These are phyloP conservation scores for Termitomyces sp. DNA, from an alignment of 768 basidiomycete genomes.

Conservation along the genomic window DNA sequence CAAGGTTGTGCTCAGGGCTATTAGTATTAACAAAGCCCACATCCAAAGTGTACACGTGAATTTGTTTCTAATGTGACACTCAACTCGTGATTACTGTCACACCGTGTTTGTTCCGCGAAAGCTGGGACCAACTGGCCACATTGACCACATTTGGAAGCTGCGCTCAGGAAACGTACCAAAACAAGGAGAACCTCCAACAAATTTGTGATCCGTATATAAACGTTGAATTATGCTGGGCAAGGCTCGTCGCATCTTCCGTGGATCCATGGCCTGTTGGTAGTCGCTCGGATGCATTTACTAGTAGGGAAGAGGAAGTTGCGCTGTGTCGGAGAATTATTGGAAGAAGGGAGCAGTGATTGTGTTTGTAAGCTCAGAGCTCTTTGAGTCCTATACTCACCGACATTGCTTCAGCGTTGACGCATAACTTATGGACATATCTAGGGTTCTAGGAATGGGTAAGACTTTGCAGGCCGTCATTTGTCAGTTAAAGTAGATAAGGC, in stretches of 20 bases:
- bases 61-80: background rate
- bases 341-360: constrained; percentile 93
- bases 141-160: constrained; percentile 77
- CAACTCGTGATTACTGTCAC: background rate
- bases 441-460: constrained; percentile 98
- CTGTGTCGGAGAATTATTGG: constrained; percentile 79
- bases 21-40: too few species aligned
- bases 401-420: background rate
- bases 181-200: constrained; percentile 16
- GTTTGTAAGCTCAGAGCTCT: constrained; percentile 60
- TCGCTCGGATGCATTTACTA: constrained; percentile 85
- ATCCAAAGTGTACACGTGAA: too few species aligned
- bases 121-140: too few species aligned
- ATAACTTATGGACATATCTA: constrained; percentile 80
- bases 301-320: constrained; percentile 86
- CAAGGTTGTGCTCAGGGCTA: too few species aligned
- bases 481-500: constrained; percentile 86
- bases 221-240: constrained; percentile 24
- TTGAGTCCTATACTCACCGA: background rate
- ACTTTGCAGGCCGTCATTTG: constrained; percentile 93
- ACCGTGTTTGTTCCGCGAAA: background rate
- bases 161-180: constrained; percentile 42
- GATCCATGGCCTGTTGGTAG: constrained; percentile 91
- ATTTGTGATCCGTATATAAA: constrained; percentile 24
- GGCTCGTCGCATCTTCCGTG: constrained; percentile 53